Evolutionary conservation across 371 early-diverging fungal species (phyloP), one percentile per base, ranked within the genome.

Genomic region (Circinella minor): DNA sequence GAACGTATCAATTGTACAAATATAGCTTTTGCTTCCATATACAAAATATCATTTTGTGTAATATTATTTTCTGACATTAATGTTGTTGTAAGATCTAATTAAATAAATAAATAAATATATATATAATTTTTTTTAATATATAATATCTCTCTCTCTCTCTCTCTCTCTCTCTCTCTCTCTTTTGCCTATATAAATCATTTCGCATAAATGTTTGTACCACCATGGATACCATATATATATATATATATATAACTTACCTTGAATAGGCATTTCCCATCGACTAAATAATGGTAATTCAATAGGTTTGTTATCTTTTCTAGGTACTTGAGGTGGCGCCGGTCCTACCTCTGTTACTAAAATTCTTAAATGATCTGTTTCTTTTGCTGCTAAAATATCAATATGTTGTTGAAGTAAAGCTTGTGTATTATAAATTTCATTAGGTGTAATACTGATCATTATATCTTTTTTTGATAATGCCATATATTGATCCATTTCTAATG

Each of bases 401-500:
- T 97, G 96, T 79, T 94, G 93, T 11, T 88, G 77, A 65, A 98
- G 77, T 37, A 97, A 81, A n/a, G 90, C 83, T 55, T 95, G 94
- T 14, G 94, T 96, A 70, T 90, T 94, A 81, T 93, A 95, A 68
- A 98, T 91, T 86, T 98, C 97, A 78, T 98, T 97, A 37, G 95
- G 78, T 18, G 94, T 93, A 67, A 98, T 95, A 75, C 91, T 91
- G 46, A 98, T 81, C 59, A 89, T 77, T 55, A 96, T 88, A 68
- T 98, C 94, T 77, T 95, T 96, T 76, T 95, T 95, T 15, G 95
- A 96, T 65, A 97, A 78, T 0, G 96, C 96, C 84, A 96, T 92
- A 74, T 97, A 97, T 81, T 97, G 97, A 77, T 97, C 97, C 96
- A 96, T 97, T 88, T 97, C 97, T 72, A 98, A 76, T 36, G 90